Percentiles rank a stretch among this genome's conserved stretches.
Conservation (phyloP, 2,329 filamentous ascomycete species). For the Fusarium penzigii region DNA sequence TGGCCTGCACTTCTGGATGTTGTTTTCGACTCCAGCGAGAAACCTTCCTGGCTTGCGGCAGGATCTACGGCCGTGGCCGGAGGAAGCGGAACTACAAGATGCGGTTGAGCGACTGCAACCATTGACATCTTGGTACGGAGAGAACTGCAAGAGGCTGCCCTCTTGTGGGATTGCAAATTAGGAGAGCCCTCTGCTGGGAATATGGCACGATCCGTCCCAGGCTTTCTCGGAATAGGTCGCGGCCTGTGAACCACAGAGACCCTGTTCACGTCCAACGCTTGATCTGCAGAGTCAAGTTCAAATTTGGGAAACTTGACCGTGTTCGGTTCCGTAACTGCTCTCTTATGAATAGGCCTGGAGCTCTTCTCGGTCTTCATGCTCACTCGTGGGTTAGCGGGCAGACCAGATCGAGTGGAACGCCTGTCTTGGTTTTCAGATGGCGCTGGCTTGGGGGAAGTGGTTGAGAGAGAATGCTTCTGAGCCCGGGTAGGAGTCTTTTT, state of each 20-base stretch:
- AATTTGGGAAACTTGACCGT: constrained; percentile 19
- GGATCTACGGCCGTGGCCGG: constrained; percentile 44
- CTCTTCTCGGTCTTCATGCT: background rate
- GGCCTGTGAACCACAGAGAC: constrained; percentile 52
- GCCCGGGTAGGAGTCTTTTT: constrained; percentile 33
- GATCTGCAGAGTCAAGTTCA: constrained; percentile 13
- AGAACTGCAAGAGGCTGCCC: constrained; percentile 52
- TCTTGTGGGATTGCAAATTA: constrained; percentile 42
- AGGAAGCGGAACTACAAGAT: constrained; percentile 54
- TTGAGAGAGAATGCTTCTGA: constrained; percentile 24
- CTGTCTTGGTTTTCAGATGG: background rate
- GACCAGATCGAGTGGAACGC: background rate
- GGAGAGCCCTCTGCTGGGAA: constrained; percentile 46
- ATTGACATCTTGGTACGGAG: constrained; percentile 47
- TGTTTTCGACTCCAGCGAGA: constrained; percentile 4
- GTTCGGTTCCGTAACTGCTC: constrained; percentile 17
- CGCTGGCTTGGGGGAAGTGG: background rate
- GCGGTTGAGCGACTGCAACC: constrained; percentile 48
- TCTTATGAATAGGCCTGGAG: background rate
- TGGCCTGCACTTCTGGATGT: constrained; percentile 48
- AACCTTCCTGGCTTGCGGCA: constrained; percentile 39
- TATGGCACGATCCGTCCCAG: constrained; percentile 46
- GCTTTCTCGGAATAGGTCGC: constrained; percentile 55
- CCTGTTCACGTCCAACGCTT: constrained; percentile 7
- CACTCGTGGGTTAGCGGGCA: background rate